phyloP scores from a whole-genome alignment of 2,329 filamentous ascomycete species.

The Diaporthe sp. region DNA sequence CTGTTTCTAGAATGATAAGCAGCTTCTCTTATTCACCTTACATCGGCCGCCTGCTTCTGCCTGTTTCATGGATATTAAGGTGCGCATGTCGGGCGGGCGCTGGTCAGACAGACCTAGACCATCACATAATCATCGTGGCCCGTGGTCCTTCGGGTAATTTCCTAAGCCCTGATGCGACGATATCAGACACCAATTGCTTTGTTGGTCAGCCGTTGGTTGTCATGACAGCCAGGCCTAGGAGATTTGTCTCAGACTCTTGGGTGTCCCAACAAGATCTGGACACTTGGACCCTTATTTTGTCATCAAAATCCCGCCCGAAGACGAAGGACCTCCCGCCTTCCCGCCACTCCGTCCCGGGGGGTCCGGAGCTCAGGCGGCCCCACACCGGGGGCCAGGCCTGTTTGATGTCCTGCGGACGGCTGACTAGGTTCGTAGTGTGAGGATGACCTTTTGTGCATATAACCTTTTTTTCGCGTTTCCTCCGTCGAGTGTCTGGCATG shows the following conservation, averaged over 20 bases:
- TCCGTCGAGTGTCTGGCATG: conserved; percentile 14
- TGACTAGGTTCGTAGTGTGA: conserved; percentile 14
- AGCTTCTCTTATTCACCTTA: conserved; percentile 10
- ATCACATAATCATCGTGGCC: conserved; percentile 2
- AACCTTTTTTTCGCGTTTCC: not conserved
- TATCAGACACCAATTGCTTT: not conserved
- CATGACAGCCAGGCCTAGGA: not conserved
- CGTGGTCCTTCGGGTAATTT: conserved; percentile 21
- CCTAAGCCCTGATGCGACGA: not conserved
- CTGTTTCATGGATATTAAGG: conserved; percentile 23
- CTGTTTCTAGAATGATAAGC: conserved; percentile 17
- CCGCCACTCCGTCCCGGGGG: not conserved
- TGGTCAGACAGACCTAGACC: not conserved
- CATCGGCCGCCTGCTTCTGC: conserved; percentile 10
- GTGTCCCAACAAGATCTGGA: not conserved
- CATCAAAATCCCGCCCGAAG: not conserved
- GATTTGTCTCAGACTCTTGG: not conserved
- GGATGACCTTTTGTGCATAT: conserved; percentile 1
- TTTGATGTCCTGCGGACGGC: conserved; percentile 27
- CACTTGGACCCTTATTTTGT: not conserved
- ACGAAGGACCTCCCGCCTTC: not conserved
- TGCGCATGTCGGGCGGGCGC: conserved; percentile 5
- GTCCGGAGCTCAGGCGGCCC: conserved; percentile 21
- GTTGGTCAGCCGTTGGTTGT: not conserved
- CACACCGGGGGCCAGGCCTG: not conserved